Evolutionary conservation across 495 filamentous ascomycete genomes (phyloP).

Genomic region (Aspergillus funiculosus): DNA sequence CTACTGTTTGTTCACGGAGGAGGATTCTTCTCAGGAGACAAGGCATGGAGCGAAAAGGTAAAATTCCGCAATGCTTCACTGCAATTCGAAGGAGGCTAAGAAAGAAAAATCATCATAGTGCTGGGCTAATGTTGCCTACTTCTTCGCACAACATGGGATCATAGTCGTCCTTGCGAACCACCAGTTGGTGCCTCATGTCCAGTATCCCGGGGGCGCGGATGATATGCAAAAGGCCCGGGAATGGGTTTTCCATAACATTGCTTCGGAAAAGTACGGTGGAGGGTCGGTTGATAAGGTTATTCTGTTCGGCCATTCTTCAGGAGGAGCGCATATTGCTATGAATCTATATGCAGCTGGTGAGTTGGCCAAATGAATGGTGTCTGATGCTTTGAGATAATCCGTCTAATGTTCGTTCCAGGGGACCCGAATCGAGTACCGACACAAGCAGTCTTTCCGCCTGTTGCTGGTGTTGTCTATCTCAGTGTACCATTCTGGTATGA

Average conservation of each 20-base stretch:
- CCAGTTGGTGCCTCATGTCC: constrained; percentile 1
- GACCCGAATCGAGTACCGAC: background rate
- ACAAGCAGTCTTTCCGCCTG: background rate
- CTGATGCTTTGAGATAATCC: too few relatives aligned
- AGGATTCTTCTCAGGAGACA: background rate
- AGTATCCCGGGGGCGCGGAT: constrained; percentile 3
- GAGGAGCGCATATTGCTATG: constrained; percentile 3
- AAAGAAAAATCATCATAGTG: too few relatives aligned
- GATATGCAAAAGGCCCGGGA: constrained; percentile 2
- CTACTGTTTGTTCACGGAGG: background rate
- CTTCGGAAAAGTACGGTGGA: background rate
- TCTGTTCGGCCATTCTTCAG: constrained; percentile 1
- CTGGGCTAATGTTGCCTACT: background rate
- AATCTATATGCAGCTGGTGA: constrained; percentile 4
- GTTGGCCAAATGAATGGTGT: too few relatives aligned
- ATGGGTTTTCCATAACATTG: constrained; percentile 1
- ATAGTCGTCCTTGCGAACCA: constrained; percentile 1
- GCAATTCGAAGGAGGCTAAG: too few relatives aligned
- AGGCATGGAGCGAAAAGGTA: background rate
- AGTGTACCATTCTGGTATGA: constrained; percentile 2
- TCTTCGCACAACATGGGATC: background rate
- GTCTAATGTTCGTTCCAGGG: background rate
- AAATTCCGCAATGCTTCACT: too few relatives aligned
- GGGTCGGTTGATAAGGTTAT: background rate
- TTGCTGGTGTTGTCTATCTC: constrained; percentile 1